phyloP scores from a whole-genome alignment of 495 filamentous ascomycete species.

The Penicillium ochrochloron region DNA sequence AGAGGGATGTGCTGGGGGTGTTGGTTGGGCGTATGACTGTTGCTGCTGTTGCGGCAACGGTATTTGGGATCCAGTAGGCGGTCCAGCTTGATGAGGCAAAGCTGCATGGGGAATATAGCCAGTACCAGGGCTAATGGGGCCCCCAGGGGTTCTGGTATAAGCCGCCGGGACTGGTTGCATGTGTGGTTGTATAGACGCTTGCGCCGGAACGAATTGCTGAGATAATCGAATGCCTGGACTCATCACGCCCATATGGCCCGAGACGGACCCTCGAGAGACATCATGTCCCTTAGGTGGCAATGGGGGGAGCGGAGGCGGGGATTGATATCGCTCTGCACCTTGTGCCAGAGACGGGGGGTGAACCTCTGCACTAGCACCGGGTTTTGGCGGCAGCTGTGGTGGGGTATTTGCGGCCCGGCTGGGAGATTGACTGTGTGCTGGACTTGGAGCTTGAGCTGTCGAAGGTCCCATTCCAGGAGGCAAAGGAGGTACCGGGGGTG shows the following conservation, averaged over 20 bases:
- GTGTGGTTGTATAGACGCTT: conserved; percentile 16
- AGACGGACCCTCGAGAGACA: conserved; percentile 18
- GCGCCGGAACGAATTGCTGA: conserved; percentile 25
- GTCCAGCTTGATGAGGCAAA: conserved; percentile 12
- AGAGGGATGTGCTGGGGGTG: conserved; percentile 11
- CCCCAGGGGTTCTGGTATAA: conserved; percentile 20
- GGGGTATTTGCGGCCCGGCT: conserved; percentile 27
- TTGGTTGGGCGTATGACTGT: conserved; percentile 14
- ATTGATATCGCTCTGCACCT: conserved; percentile 34
- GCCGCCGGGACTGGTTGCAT: conserved; percentile 21
- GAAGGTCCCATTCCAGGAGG: conserved; percentile 62
- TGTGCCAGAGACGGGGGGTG: conserved; percentile 25
- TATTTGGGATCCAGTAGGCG: conserved; percentile 12
- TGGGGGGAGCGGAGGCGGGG: conserved; percentile 44
- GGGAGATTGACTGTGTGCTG: conserved; percentile 24
- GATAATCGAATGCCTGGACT: conserved; percentile 20
- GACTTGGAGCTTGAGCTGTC: conserved; percentile 18
- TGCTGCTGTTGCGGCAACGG: not conserved
- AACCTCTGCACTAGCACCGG: conserved; percentile 25
- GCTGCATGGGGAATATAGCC: conserved; percentile 8
- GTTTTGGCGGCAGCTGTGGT: conserved; percentile 47
- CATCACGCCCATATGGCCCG: conserved; percentile 14
- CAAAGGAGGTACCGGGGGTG: conserved; percentile 70
- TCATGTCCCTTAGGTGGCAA: conserved; percentile 46
- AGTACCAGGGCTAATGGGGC: conserved; percentile 12